A percentile compares a stretch with the other conserved stretches of the same genome.
phyloP scores from a whole-genome alignment of 75 land plant species.

The Azolla pinnata region DNA sequence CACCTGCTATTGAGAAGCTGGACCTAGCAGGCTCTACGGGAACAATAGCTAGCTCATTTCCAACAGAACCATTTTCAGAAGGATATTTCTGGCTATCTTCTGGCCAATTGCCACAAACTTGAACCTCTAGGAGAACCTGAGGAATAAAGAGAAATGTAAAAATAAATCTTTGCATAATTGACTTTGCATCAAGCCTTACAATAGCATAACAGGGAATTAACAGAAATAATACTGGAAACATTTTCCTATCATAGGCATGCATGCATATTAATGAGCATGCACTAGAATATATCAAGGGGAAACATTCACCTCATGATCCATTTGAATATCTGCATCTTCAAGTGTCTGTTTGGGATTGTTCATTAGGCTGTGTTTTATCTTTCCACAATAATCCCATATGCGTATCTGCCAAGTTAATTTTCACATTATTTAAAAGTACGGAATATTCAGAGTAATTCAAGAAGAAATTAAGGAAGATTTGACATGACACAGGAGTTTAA shows the following conservation, averaged over 20 bases:
- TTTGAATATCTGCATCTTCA: constrained; percentile 70
- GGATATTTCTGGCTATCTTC: constrained; percentile 11
- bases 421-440: too few species aligned
- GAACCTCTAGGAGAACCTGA: constrained; percentile 57
- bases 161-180: background rate
- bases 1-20: constrained; percentile 49
- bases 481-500: too few species aligned
- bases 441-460: too few species aligned
- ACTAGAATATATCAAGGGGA: too few species aligned
- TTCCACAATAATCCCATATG: constrained; percentile 74
- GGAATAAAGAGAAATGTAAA: constrained; percentile 1
- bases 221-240: too few species aligned
- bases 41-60: constrained; percentile 52
- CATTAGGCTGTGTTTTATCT: constrained; percentile 64
- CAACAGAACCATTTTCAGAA: constrained; percentile 33
- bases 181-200: too few species aligned
- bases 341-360: constrained; percentile 71
- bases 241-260: too few species aligned
- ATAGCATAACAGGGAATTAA: too few species aligned
- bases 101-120: constrained; percentile 18
- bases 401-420: constrained; percentile 50
- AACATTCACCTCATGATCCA: constrained; percentile 77
- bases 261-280: too few species aligned
- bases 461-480: too few species aligned
- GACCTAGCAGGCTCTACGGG: constrained; percentile 44